phyloP scores from a whole-genome alignment of 2,329 filamentous ascomycete genomes.

The Fusarium duplospermum region DNA sequence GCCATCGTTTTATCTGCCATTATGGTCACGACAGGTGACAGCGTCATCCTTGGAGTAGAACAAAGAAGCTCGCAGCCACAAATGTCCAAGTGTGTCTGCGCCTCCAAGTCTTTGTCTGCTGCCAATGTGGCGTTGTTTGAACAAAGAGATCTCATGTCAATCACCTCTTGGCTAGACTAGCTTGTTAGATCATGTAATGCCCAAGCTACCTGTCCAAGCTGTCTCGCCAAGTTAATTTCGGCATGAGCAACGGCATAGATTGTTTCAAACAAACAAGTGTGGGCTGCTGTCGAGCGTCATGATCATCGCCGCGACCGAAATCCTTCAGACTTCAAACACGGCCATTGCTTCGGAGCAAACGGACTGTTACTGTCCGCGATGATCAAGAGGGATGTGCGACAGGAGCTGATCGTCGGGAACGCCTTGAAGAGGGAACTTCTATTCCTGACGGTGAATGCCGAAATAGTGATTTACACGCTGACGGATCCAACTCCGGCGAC shows the following conservation, averaged over 20 bases:
- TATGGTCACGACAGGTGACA: neutral
- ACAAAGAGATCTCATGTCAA: constrained; percentile 16
- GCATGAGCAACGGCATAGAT: constrained; percentile 7
- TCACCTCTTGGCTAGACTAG: neutral
- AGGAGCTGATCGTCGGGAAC: neutral
- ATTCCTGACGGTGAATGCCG: constrained; percentile 11
- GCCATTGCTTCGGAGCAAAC: neutral
- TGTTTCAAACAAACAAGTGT: constrained; percentile 35
- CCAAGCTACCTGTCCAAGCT: neutral
- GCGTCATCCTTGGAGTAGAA: constrained; percentile 13
- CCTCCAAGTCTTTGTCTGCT: constrained; percentile 31
- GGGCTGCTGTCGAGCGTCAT: constrained; percentile 2
- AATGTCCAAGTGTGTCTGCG: constrained; percentile 5
- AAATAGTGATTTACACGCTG: constrained; percentile 34
- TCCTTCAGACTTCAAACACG: neutral
- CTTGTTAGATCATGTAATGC: neutral
- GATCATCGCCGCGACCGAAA: neutral
- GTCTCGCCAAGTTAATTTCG: neutral
- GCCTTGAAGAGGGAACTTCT: constrained; percentile 4
- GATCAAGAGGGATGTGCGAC: constrained; percentile 4
- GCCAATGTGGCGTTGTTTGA: constrained; percentile 1
- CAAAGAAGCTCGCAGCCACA: constrained; percentile 32
- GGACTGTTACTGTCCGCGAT: neutral
- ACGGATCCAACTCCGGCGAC: constrained; percentile 13
- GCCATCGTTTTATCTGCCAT: neutral